Percentiles rank a stretch among this genome's conserved stretches.
phyloP scores from a whole-genome alignment of 2,329 filamentous ascomycete genomes.

The Zymoseptoria tritici region DNA sequence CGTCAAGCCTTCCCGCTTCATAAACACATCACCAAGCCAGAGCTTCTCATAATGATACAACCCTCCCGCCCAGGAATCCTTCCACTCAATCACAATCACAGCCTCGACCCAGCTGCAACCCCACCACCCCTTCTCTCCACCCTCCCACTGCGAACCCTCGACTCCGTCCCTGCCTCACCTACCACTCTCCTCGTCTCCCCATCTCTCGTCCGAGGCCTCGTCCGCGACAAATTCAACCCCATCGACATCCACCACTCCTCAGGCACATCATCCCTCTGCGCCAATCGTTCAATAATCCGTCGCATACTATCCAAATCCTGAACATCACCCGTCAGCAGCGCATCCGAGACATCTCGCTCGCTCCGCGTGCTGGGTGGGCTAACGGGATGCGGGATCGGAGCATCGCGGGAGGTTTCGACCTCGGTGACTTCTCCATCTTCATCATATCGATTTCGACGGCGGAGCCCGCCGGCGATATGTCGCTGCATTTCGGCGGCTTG shows the following conservation, averaged over 20 bases:
- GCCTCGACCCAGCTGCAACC: background rate
- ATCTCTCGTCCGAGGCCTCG: slow-evolving; percentile 15
- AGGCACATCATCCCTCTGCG: slow-evolving; percentile 65
- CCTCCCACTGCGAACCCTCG: background rate
- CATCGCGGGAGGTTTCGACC: slow-evolving; percentile 19
- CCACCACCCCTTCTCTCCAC: background rate
- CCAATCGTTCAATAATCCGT: slow-evolving; percentile 62
- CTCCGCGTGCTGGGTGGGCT: slow-evolving; percentile 19
- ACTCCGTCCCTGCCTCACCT: background rate
- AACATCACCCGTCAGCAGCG: slow-evolving; percentile 19
- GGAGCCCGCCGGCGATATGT: too few relatives aligned
- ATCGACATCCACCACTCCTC: slow-evolving; percentile 67
- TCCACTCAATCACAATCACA: background rate
- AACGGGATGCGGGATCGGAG: slow-evolving; percentile 20
- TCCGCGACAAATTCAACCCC: slow-evolving; percentile 30
- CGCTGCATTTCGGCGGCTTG: too few relatives aligned
- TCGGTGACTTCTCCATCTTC: slow-evolving; percentile 3
- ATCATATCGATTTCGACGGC: background rate
- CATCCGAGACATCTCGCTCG: slow-evolving; percentile 17
- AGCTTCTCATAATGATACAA: too few relatives aligned
- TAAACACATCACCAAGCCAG: too few relatives aligned
- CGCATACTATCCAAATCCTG: slow-evolving; percentile 57
- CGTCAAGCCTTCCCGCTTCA: too few relatives aligned
- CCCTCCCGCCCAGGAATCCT: too few relatives aligned
- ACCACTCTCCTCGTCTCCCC: slow-evolving; percentile 3